A percentile compares a stretch with the other conserved stretches of the same genome.
Evolutionary conservation across 2,329 filamentous ascomycete genomes (phyloP).

Genomic region (Tolypocladium ovalisporum): DNA sequence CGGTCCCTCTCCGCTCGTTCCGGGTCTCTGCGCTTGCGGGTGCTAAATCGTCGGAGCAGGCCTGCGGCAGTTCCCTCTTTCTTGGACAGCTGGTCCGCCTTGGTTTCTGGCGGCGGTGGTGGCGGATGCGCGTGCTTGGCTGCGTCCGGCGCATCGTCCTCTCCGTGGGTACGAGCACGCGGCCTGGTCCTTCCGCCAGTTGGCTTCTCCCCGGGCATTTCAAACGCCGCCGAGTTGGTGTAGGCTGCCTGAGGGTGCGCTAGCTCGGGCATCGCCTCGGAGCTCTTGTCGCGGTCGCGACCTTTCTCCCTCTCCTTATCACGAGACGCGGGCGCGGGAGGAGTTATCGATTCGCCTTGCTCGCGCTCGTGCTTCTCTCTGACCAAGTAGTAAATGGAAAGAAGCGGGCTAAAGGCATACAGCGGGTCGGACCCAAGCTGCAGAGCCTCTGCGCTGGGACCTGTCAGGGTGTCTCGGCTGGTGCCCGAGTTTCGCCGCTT

Average conservation of each 20-base stretch:
- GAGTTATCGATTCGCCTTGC: constrained; percentile 24
- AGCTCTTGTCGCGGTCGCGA: constrained; percentile 23
- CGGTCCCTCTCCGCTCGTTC: constrained; percentile 52
- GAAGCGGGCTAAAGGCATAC: constrained; percentile 83
- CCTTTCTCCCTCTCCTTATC: constrained; percentile 20
- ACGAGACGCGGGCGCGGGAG: constrained; percentile 32
- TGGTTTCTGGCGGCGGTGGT: constrained; percentile 40
- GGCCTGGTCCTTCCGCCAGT: constrained; percentile 76
- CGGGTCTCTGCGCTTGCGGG: constrained; percentile 61
- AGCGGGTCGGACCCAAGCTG: constrained; percentile 75
- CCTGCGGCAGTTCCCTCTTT: constrained; percentile 84
- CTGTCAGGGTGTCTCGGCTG: constrained; percentile 76
- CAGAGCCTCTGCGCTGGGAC: constrained; percentile 77
- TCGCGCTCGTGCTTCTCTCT: constrained; percentile 87
- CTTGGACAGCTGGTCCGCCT: constrained; percentile 51
- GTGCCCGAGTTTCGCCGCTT: constrained; percentile 83
- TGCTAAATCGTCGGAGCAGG: constrained; percentile 82
- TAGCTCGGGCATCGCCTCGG: constrained; percentile 56
- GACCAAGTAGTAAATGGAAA: constrained; percentile 95
- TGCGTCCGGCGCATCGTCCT: constrained; percentile 72
- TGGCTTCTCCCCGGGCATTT: constrained; percentile 80
- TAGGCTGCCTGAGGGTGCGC: constrained; percentile 75
- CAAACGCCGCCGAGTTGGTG: constrained; percentile 75
- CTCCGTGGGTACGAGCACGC: constrained; percentile 83
- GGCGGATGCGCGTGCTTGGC: constrained; percentile 18